phyloP scores from a whole-genome alignment of 306 rosid genomes.

The Citrullus mucosospermus region DNA sequence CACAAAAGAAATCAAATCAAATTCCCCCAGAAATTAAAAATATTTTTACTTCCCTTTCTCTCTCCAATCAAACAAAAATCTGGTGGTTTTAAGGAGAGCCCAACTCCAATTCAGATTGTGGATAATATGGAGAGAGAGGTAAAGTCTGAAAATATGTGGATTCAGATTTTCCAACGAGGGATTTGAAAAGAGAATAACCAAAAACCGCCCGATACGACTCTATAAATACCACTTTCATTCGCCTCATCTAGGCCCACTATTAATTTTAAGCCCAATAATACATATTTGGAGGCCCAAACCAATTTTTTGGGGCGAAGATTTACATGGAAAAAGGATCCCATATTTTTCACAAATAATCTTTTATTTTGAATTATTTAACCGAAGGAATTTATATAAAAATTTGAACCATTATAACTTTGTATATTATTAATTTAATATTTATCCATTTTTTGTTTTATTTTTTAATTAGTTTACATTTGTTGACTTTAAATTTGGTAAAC shows the following conservation, averaged over 20 bases:
- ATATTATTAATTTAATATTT: too few relatives aligned
- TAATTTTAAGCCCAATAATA: background rate
- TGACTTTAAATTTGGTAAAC: too few relatives aligned
- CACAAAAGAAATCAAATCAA: background rate
- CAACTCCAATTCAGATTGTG: constrained; percentile 19
- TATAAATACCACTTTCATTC: background rate
- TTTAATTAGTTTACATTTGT: too few relatives aligned
- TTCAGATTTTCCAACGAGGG: constrained; percentile 12
- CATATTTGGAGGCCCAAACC: background rate
- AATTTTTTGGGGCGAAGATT: background rate
- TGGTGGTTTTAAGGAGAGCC: constrained; percentile 28
- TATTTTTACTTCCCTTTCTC: background rate
- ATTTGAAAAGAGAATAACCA: background rate
- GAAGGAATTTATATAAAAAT: too few relatives aligned
- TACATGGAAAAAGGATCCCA: too few relatives aligned
- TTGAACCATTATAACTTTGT: too few relatives aligned
- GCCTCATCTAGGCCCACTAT: background rate
- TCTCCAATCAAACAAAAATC: constrained; percentile 14
- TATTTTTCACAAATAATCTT: too few relatives aligned
- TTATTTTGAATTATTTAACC: too few relatives aligned
- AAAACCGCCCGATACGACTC: background rate
- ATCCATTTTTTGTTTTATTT: too few relatives aligned
- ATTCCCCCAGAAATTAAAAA: background rate
- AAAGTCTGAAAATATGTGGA: constrained; percentile 23
- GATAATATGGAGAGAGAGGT: constrained; percentile 29